A percentile compares a stretch with the other conserved stretches of the same genome.
Conservation (phyloP, 768 basidiomycete genomes). For the Russula vinacea region DNA sequence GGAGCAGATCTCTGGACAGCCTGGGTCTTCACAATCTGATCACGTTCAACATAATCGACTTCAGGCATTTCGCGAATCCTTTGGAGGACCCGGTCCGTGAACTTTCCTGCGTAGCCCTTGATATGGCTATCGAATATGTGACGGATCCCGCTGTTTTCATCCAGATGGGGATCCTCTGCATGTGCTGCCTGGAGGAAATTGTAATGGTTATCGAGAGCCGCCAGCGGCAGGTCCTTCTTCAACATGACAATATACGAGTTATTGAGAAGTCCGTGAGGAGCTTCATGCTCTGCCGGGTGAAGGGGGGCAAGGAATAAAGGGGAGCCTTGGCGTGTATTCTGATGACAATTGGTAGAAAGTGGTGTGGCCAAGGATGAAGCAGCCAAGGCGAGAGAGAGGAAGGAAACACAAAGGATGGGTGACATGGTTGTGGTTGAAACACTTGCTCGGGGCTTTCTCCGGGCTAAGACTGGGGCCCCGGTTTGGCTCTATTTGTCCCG, state of each 20-base stretch:
- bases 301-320: conserved; percentile 61
- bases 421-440: conserved; percentile 37
- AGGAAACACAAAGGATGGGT: conserved; percentile 25
- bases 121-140: conserved; percentile 77
- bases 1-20: conserved; percentile 72
- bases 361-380: conserved; percentile 43
- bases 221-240: conserved; percentile 60
- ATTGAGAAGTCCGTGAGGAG: conserved; percentile 70
- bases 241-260: conserved; percentile 95
- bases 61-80: conserved; percentile 80
- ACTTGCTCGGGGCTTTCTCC: neutral
- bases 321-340: conserved; percentile 39
- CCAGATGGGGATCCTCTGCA: conserved; percentile 50
- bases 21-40: conserved; percentile 84
- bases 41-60: conserved; percentile 88
- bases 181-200: conserved; percentile 70
- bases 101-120: conserved; percentile 79
- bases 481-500: conserved; percentile 21
- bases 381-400: conserved; percentile 39
- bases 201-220: conserved; percentile 69
- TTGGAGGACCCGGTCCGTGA: conserved; percentile 66
- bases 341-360: conserved; percentile 44
- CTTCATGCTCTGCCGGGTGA: conserved; percentile 44
- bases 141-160: conserved; percentile 53
- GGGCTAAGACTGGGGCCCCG: neutral